A percentile compares a stretch with the other conserved stretches of the same genome.
phyloP scores from a whole-genome alignment of 179 eudicot species.

The Amaranthus tricolor region DNA sequence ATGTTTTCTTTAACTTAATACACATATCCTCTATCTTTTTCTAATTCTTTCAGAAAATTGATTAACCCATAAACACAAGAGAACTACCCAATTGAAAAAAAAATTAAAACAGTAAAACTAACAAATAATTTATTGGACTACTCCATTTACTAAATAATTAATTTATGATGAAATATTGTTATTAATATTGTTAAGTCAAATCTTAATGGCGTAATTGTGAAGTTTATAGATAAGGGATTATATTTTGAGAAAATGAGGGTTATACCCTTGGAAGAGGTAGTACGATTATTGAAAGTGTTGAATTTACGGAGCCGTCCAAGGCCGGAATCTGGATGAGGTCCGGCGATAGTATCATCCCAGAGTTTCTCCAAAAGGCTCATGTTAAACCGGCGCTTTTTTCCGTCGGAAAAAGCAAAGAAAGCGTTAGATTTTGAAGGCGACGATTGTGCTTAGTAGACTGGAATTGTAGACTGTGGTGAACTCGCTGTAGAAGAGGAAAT shows the following conservation, averaged over 20 bases:
- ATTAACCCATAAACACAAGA: no score
- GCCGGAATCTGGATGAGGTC: constrained; percentile 82
- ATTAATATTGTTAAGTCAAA: no score
- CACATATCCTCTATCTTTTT: not conserved
- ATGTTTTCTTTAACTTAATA: not conserved
- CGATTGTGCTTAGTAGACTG: constrained; percentile 1
- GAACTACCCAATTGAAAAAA: no score
- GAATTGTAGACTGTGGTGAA: not conserved
- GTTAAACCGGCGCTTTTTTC: not conserved
- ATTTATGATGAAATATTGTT: no score
- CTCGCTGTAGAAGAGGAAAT: not conserved
- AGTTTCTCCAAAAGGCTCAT: constrained; percentile 45
- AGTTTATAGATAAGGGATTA: not conserved
- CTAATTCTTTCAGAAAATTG: no score
- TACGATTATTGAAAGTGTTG: constrained; percentile 39
- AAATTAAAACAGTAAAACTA: not conserved
- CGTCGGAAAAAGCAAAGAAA: not conserved
- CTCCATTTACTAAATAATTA: no score
- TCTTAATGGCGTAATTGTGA: no score
- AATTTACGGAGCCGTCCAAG: constrained; percentile 77
- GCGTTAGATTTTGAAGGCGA: not conserved
- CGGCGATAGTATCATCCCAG: constrained; percentile 93
- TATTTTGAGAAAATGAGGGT: not conserved
- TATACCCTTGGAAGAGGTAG: constrained; percentile 62
- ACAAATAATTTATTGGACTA: no score